Percentiles rank a stretch among this genome's conserved stretches.
phyloP scores from a whole-genome alignment of 2,329 filamentous ascomycete species.

The Aspergillus caelatus region DNA sequence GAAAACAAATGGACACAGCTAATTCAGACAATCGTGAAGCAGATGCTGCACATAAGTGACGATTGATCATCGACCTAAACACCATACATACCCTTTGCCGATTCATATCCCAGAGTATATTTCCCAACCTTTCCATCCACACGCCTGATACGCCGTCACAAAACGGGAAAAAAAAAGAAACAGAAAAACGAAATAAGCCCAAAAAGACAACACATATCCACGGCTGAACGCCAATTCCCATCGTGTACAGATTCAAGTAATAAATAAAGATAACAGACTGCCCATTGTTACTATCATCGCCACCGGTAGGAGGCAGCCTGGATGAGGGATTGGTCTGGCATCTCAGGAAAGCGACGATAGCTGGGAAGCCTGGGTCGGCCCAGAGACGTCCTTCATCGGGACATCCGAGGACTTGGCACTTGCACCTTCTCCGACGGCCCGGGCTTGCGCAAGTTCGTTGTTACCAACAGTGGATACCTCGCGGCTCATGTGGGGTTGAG shows the following conservation, averaged over 20 bases:
- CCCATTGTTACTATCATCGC: background rate
- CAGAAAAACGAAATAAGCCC: constrained; percentile 10
- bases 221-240: constrained; percentile 28
- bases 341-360: constrained; percentile 30
- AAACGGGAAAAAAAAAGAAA: constrained; percentile 7
- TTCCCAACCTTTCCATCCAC: background rate
- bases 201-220: constrained; percentile 14
- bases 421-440: constrained; percentile 16
- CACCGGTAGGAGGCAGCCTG: constrained; percentile 5
- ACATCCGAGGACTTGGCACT: constrained; percentile 29
- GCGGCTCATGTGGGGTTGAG: constrained; percentile 19
- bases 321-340: background rate
- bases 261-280: constrained; percentile 8
- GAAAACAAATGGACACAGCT: constrained; percentile 21
- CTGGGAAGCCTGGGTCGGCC: constrained; percentile 30
- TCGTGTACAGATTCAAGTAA: constrained; percentile 22
- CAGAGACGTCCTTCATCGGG: constrained; percentile 35
- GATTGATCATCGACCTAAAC: constrained; percentile 14
- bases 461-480: constrained; percentile 18
- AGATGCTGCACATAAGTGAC: constrained; percentile 20
- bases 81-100: constrained; percentile 18
- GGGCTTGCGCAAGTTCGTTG: constrained; percentile 12
- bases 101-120: constrained; percentile 12
- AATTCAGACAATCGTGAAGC: constrained; percentile 30
- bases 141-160: constrained; percentile 3